Evolutionary conservation across 768 basidiomycete genomes (phyloP), one percentile per base, ranked within the genome.

Genomic region (Pleurotus giganteus): DNA sequence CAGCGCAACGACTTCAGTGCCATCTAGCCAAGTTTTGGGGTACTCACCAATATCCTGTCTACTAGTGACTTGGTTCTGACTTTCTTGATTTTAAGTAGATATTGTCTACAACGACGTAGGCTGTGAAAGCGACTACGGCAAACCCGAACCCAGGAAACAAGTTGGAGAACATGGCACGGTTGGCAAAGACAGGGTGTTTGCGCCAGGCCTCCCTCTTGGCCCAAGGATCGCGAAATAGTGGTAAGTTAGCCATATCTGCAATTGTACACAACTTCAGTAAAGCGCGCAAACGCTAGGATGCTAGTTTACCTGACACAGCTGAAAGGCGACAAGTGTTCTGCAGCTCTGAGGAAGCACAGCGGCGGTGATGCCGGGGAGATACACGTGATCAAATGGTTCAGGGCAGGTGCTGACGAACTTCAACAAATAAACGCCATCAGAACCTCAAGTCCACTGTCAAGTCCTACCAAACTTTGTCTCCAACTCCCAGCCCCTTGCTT

Each of bases 141-240:
- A 93, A 92, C 44, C 94, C 95, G 65, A 98, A 90, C 34, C 96
- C 96, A 29, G 96, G 96, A 71, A 98, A 94, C 60, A 96, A 69
- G 75, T 83, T 93, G 63, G 87, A 77, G 75, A 98, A 87, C 91
- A 94, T 94, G 62, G 82, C 80, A 37, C 86, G 84, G 61, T 87
- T 89, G 57, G 85, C 81, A 76, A 97, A 97, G 53, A 95, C 83
- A n/a, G 89, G 86, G 64, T 84, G 85, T 69, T 86, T 93, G 64
- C 94, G 81, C 94, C 93, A 97, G 34, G 92, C 91, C 62, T 97
- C 94, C 58, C 85, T 76, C 73, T 89, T 94, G 19, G 91, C 91
- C 94, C 94, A 97, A 47, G 94, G 93, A 69, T 97, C 94, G 70
- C 92, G 86, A 66, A 86, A 94, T 52, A 90, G 74, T n/a, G 85